Percentiles rank a stretch among this genome's conserved stretches.
phyloP scores from a whole-genome alignment of 345 rosid species.

The Salix exigua region DNA sequence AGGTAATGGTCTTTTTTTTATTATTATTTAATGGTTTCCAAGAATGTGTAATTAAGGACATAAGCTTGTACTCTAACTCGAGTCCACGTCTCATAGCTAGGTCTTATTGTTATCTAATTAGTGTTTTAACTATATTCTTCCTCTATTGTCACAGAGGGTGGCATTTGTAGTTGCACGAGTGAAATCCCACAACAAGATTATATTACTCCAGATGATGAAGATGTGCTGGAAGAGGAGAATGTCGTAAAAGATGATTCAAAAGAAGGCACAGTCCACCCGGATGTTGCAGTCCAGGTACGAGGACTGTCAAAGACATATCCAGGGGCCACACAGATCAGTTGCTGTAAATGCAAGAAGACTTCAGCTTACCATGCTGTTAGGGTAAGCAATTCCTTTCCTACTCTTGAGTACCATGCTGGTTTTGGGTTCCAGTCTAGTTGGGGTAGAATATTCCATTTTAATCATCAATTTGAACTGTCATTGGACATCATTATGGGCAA shows the following conservation, averaged over 20 bases:
- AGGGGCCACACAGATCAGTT: conserved; percentile 50
- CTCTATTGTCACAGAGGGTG: conserved; percentile 57
- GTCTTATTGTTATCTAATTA: neutral
- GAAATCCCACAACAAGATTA: conserved; percentile 56
- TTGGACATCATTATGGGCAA: no score
- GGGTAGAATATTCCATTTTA: no score
- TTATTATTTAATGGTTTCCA: neutral
- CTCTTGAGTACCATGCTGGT: neutral
- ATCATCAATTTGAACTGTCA: no score
- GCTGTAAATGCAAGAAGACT: conserved; percentile 73
- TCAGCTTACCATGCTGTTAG: conserved; percentile 73
- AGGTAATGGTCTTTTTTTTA: conserved; percentile 44
- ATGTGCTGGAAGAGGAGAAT: conserved; percentile 81
- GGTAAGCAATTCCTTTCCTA: conserved; percentile 38
- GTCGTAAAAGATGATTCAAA: conserved; percentile 48
- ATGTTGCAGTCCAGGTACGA: conserved; percentile 75
- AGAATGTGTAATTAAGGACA: neutral
- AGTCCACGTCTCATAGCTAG: neutral
- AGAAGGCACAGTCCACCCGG: conserved; percentile 48
- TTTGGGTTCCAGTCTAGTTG: neutral
- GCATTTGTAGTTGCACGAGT: conserved; percentile 69
- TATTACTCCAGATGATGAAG: conserved; percentile 66
- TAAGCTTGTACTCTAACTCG: neutral
- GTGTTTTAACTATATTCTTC: conserved; percentile 9
- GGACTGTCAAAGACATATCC: conserved; percentile 79